Base-by-base conservation (phyloP, 83 land plant genomes). In the Thuja plicata region DNA sequence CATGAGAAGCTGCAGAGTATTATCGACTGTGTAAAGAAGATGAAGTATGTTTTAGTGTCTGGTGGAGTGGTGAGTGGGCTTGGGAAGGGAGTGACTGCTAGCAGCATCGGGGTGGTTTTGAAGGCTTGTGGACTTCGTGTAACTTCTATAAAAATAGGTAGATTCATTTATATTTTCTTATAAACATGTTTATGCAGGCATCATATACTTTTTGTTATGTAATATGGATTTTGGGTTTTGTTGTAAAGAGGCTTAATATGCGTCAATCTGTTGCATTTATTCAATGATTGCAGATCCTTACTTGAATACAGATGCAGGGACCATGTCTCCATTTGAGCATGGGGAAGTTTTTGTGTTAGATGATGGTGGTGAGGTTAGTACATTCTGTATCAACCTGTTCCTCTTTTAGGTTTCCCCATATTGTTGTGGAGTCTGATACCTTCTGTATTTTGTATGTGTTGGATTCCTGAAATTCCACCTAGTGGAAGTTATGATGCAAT, bases 31-130 rank as follows among this genome's bases (percentile, higher is more conserved):
- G 35, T 24, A 34, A 76, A 32, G 91, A 88, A 90, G 81, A 97
- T 97, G 98, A 97, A 95, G 94, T 97, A 97, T 89, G 95, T 97
- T 54, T 66, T 97, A 84, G 96, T 97, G 35, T 92, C 98, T 43
- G 98, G 98, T 9, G 97, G 98, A 30, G 98, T 96, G 19, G 98
- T 97, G 30, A 93, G 96, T 76, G 97, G 98, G 37, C 94, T 97
- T 3, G 97, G 98, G 15, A 97, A 97, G 89, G 98, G 98, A 35
- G 98, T 97, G 4, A 97, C 96, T 16, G 98, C 98, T 38, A 94
- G 96, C 88, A 97, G 98, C 85, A 95, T 97, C 73, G 98, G 98
- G 17, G 91, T 97, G 27, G 91, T 97, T 80, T 93, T 97, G 87
- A 94, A 95, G 90, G 94, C 96, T 35, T 97, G 97, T 88, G 98